A percentile compares a stretch with the other conserved stretches of the same genome.
These are phyloP conservation scores for Fusarium pseudograminearum DNA, from an alignment of 2,329 filamentous ascomycete species.

Conservation along the genomic window DNA sequence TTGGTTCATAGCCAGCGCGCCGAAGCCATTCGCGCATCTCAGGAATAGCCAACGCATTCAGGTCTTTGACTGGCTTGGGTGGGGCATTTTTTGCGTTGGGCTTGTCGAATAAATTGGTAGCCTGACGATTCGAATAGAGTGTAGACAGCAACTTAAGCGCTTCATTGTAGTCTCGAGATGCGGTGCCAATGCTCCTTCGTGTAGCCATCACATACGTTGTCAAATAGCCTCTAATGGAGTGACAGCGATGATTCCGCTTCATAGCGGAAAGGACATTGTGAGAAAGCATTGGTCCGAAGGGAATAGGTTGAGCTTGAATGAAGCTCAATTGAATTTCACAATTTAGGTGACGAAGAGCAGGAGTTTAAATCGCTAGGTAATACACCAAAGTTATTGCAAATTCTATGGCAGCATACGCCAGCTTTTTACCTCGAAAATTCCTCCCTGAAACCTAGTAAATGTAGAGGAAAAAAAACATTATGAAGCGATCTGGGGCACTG, in stretches of 20 bases:
- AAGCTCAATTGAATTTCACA: neutral
- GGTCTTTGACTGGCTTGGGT: slow-evolving; percentile 57
- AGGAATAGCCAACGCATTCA: slow-evolving; percentile 81
- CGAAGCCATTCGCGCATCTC: slow-evolving; percentile 84
- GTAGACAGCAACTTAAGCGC: slow-evolving; percentile 81
- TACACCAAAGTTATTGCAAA: neutral
- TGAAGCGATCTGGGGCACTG: neutral
- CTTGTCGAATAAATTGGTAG: slow-evolving; percentile 64
- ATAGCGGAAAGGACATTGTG: neutral
- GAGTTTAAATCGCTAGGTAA: neutral
- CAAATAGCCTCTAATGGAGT: neutral
- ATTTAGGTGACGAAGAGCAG: neutral
- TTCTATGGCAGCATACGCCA: neutral
- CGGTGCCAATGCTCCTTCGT: slow-evolving; percentile 26
- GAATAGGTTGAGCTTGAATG: neutral
- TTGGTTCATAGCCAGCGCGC: slow-evolving; percentile 76
- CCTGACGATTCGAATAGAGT: slow-evolving; percentile 82
- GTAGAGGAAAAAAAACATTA: neutral
- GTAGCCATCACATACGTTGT: slow-evolving; percentile 10
- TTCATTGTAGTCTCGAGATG: slow-evolving; percentile 65
- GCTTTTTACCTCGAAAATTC: neutral
- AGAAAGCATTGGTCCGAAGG: neutral
- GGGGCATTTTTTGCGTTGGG: slow-evolving; percentile 48
- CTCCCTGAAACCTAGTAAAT: neutral
- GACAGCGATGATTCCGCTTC: slow-evolving; percentile 6